Base-by-base conservation (phyloP, 169 alveolate species). In the Plasmodium ovale region DNA sequence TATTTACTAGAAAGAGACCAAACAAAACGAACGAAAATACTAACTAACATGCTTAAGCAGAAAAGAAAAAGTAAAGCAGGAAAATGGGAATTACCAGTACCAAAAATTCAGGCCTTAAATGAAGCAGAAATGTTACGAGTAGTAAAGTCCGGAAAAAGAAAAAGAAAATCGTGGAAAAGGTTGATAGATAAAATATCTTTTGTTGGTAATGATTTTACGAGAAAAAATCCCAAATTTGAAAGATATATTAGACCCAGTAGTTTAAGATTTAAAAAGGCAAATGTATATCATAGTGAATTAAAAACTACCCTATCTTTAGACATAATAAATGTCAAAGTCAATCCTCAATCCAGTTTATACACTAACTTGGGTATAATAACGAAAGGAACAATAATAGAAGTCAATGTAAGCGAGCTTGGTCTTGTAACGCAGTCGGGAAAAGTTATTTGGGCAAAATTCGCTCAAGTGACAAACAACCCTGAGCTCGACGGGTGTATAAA, bases 401-500 rank as follows among this genome's bases (percentile, higher is more conserved):
- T 98, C 42, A 98, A 99, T 94, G 99, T 99, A 31, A 96, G 99
- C 88, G 99, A 99, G 87, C 88, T 99, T 89, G 99, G 99, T 2
- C 95, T 99, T 3, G 99, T 99, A 49, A 99, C 99, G 27, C 98
- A 97, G 87, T 97, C 99, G 16, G 99, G 99, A 65, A 98, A 99
- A 89, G 99, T 99, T 21, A 98, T 99, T 29, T 99, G 99, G 99
- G 99, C 99, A 64, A 97, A 98, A 92, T 98, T 98, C 91, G 99
- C 99, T 0, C 99, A 99, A 92, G 99, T 99, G 35, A 98, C 99
- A 5, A 99, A 99, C 94, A 99, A 99, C 92, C 99, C 99, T 16
- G 99, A 99, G 93, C 95, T 97, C 54, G 99, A 99, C 94, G 99
- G 99, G 21, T 99, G 99, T 93, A 99, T 99, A 89, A 99, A 99